Evolutionary conservation across 306 rosid species (phyloP).

Genomic region (Trifolium subterraneum): DNA sequence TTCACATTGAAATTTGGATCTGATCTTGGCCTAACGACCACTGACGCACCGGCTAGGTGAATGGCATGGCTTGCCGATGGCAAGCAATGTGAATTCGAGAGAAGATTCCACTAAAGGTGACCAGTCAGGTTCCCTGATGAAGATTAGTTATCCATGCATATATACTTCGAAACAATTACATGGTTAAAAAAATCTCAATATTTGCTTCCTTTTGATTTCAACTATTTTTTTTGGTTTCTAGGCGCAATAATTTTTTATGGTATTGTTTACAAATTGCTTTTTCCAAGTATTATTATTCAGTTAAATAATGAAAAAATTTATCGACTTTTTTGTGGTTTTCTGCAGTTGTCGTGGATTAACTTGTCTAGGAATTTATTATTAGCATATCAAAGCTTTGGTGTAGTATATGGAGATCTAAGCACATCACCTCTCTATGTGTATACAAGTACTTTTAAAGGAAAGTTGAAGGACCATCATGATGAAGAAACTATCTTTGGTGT

Average conservation of each 20-base stretch:
- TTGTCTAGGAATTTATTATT: constrained; percentile 66
- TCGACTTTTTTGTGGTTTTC: constrained; percentile 25
- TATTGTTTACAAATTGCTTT: not conserved
- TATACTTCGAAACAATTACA: not conserved
- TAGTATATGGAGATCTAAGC: constrained; percentile 83
- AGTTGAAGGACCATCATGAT: constrained; percentile 50
- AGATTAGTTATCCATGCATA: not conserved
- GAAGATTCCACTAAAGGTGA: not conserved
- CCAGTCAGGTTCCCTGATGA: not conserved
- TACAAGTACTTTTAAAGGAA: constrained; percentile 67
- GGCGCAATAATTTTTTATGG: not conserved
- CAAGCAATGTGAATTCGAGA: not conserved
- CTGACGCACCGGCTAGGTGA: not conserved
- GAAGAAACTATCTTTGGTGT: constrained; percentile 81
- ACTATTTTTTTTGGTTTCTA: not conserved
- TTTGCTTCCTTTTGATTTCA: not conserved
- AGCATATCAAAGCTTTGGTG: constrained; percentile 89
- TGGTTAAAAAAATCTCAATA: not conserved
- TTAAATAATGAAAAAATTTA: not conserved
- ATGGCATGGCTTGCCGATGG: not conserved
- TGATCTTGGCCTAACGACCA: not conserved
- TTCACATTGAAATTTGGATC: not conserved
- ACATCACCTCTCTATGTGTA: constrained; percentile 90
- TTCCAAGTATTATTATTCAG: not conserved
- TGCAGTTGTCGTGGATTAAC: constrained; percentile 67